Conservation (phyloP, 768 basidiomycete species). For the Termitomyces sp. region DNA sequence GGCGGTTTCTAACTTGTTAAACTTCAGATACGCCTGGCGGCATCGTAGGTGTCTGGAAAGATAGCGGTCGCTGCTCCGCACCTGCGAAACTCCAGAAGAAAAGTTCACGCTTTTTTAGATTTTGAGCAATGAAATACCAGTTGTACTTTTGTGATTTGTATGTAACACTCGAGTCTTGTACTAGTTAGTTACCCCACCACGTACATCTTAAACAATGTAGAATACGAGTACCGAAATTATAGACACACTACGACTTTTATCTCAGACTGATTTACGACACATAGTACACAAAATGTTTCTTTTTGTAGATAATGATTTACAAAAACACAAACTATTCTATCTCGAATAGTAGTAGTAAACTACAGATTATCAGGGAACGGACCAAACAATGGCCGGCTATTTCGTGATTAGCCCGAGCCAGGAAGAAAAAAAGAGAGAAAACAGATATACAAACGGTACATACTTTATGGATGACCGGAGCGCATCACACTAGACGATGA, state of each 20-base stretch:
- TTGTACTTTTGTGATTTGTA: not conserved
- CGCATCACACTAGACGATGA: not conserved
- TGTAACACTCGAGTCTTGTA: not conserved
- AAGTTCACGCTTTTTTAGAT: conserved; percentile 2
- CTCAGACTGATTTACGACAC: too few species aligned
- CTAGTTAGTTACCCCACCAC: too few species aligned
- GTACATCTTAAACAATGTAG: not conserved
- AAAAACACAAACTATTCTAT: not conserved
- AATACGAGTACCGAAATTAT: not conserved
- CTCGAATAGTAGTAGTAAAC: not conserved
- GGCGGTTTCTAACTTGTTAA: not conserved
- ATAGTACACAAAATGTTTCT: too few species aligned
- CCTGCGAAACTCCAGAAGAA: not conserved
- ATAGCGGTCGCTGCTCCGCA: conserved; percentile 3
- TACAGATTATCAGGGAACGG: not conserved
- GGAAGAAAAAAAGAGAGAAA: not conserved
- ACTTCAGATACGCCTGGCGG: conserved; percentile 5
- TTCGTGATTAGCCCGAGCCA: not conserved
- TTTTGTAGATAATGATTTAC: not conserved
- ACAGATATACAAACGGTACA: conserved; percentile 4
- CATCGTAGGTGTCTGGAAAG: conserved; percentile 7
- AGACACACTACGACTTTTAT: too few species aligned
- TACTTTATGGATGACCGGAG: conserved; percentile 6
- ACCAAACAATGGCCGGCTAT: not conserved
- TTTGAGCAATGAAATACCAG: not conserved